Evolutionary conservation across 2,329 filamentous ascomycete species (phyloP), one percentile per base, ranked within the genome.

Genomic region (Cladosporium sp.): DNA sequence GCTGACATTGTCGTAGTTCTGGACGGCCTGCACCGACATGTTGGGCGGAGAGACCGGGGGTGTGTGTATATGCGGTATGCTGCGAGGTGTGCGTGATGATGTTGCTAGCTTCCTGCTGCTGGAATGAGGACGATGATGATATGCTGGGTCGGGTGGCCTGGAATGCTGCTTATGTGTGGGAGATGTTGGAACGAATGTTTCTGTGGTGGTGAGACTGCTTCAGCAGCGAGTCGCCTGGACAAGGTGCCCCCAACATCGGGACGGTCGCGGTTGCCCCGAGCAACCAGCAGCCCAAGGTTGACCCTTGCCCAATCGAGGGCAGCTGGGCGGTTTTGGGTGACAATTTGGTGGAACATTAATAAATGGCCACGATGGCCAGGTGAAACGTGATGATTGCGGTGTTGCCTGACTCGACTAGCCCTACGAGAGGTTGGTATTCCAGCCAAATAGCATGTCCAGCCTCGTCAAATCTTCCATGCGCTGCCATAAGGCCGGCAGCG

Each of bases 1-100:
- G 72, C 84, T 83, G 68, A 86, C 80, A 73, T 85, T 83, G 77
- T 86, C 85, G 81, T 85, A 82, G 74, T 84, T 81, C 61, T 80
- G 79, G 54, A 75, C 73, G 58, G 75, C 72, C 62, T 70, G 71
- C 63, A 76, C 69, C 58, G 76, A 75, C 74, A 76, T 77, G 58
- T 59, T 69, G 68, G 54, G 66, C 36, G 49, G 47, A 38, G 26
- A 28, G 34, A 36, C 49, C 34, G 51, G 61, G 61, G 51, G 34
- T 14, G 34, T 32, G 51, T 55, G 51, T 55, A 38, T 62, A 24
- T n/a, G 57, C 36, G 41, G 41, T 38, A 15, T 30, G 38, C 41
- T 47, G 57, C 24, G 57, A 52, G 55, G 61, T 18, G 60, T 54
- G 51, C 55, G 47, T 54, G 61, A 64, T 64, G 61, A 51, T 55